These are phyloP conservation scores for Scleromitrula shiraiana DNA, from an alignment of 2,329 filamentous ascomycete species.

Conservation along the genomic window DNA sequence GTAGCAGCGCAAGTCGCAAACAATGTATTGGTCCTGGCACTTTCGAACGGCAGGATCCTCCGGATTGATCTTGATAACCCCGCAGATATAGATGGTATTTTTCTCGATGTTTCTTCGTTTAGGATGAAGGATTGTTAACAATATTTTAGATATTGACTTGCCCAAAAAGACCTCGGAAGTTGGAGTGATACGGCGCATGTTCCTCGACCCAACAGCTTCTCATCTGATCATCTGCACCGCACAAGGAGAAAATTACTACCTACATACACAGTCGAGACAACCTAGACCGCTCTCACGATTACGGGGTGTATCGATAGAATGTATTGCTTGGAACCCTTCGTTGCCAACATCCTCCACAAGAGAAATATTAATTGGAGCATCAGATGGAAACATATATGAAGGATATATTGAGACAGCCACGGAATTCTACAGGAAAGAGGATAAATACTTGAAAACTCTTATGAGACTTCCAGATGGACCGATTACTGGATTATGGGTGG, in stretches of 20 bases:
- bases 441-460: slow-evolving; percentile 80
- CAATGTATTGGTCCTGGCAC: slow-evolving; percentile 86
- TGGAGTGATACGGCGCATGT: slow-evolving; percentile 89
- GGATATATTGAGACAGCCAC: slow-evolving; percentile 88
- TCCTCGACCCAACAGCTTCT: slow-evolving; percentile 92
- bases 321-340: slow-evolving; percentile 89
- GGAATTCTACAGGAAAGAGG: slow-evolving; percentile 92
- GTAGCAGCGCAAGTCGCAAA: slow-evolving; percentile 95
- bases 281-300: slow-evolving; percentile 74
- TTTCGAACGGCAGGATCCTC: slow-evolving; percentile 86
- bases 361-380: slow-evolving; percentile 84
- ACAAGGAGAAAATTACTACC: slow-evolving; percentile 92
- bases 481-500: slow-evolving; percentile 79
- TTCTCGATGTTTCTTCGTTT: neutral
- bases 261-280: slow-evolving; percentile 88
- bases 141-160: slow-evolving; percentile 77
- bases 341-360: slow-evolving; percentile 87
- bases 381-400: slow-evolving; percentile 94
- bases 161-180: slow-evolving; percentile 88
- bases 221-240: slow-evolving; percentile 89
- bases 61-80: slow-evolving; percentile 90
- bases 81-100: slow-evolving; percentile 82
- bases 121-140: slow-evolving; percentile 1
- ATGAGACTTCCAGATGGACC: slow-evolving; percentile 77
- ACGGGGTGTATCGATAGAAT: slow-evolving; percentile 81